phyloP scores from a whole-genome alignment of 148 eudicot genomes.

The Vaccinium corymbosum region DNA sequence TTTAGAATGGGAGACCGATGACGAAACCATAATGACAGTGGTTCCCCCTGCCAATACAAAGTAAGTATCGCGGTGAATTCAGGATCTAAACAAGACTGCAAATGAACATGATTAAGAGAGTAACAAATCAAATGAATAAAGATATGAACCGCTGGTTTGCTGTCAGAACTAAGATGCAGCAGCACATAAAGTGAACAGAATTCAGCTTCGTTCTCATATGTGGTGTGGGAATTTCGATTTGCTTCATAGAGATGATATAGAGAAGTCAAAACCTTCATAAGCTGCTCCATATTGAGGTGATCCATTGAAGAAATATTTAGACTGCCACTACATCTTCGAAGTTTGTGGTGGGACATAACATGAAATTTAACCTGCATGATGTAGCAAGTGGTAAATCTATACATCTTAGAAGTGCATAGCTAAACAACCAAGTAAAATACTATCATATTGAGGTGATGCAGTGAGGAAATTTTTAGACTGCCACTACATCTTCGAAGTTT shows the following conservation, averaged over 20 bases:
- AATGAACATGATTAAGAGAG: constrained; percentile 5
- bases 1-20: constrained; percentile 42
- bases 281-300: constrained; percentile 87
- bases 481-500: constrained; percentile 56
- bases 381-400: background rate
- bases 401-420: background rate
- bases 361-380: constrained; percentile 69
- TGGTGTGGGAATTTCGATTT: constrained; percentile 41
- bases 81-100: background rate
- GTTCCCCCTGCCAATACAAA: constrained; percentile 51
- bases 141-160: constrained; percentile 46
- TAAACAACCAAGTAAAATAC: background rate
- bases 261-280: constrained; percentile 65
- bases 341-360: constrained; percentile 70
- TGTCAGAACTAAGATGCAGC: constrained; percentile 68
- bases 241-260: constrained; percentile 65
- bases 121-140: constrained; percentile 9
- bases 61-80: constrained; percentile 15
- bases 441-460: constrained; percentile 53
- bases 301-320: constrained; percentile 49
- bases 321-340: constrained; percentile 43
- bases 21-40: constrained; percentile 76
- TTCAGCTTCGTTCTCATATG: constrained; percentile 66
- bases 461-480: constrained; percentile 44
- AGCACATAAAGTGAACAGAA: constrained; percentile 75